Conservation (phyloP, 2,329 filamentous ascomycete genomes). For the Colletotrichum viniferum region DNA sequence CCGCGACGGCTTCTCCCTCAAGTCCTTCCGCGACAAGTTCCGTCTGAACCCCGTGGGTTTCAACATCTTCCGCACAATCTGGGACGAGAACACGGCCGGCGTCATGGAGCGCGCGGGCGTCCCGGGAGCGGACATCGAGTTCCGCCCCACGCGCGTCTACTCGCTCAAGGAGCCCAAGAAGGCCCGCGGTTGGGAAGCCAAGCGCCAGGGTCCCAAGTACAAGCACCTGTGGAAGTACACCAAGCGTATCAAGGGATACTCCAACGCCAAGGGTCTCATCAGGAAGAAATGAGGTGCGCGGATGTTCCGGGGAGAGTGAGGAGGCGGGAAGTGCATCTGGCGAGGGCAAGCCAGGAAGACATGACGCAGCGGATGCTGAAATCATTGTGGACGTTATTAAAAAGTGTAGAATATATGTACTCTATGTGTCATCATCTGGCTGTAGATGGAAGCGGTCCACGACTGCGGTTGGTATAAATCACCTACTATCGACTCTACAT, state of each 20-base stretch:
- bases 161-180: conserved; percentile 66
- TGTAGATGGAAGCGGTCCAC: conserved; percentile 20
- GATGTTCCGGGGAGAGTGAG: not conserved
- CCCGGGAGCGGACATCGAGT: conserved; percentile 80
- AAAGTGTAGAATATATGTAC: conserved; percentile 24
- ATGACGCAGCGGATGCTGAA: not conserved
- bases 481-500: conserved; percentile 10
- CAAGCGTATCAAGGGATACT: conserved; percentile 57
- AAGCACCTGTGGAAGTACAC: conserved; percentile 68
- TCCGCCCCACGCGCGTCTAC: conserved; percentile 79
- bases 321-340: not conserved
- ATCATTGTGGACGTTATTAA: not conserved
- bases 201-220: conserved; percentile 69
- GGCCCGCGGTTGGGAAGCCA: conserved; percentile 69
- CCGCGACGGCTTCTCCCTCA: conserved; percentile 67
- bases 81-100: conserved; percentile 85
- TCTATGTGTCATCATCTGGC: conserved; percentile 23
- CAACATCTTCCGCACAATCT: conserved; percentile 84
- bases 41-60: conserved; percentile 77
- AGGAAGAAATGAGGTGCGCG: conserved; percentile 30
- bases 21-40: conserved; percentile 75
- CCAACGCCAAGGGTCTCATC: conserved; percentile 45
- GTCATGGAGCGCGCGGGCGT: conserved; percentile 85
- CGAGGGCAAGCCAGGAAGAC: not conserved
- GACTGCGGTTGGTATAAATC: conserved; percentile 17